Conservation (phyloP, 768 basidiomycete species). For the Boletus rubropictus region DNA sequence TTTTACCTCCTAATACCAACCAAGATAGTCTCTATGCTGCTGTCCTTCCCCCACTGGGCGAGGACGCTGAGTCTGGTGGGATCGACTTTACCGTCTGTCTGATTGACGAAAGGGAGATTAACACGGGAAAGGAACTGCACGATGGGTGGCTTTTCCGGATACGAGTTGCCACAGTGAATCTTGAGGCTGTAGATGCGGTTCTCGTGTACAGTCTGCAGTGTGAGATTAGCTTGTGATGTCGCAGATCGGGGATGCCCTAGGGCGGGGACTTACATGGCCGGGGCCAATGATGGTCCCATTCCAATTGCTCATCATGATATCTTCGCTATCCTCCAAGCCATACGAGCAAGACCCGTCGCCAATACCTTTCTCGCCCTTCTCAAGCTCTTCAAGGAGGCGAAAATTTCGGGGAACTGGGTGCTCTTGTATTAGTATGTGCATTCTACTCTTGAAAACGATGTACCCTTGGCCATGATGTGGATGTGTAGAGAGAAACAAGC, state of each 20-base stretch:
- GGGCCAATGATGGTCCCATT: constrained; percentile 99
- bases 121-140: constrained; percentile 86
- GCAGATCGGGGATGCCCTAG: constrained; percentile 3
- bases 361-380: constrained; percentile 99
- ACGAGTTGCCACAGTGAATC: constrained; percentile 72
- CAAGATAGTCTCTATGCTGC: constrained; percentile 81
- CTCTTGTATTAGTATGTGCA: not conserved
- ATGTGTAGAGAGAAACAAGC: constrained; percentile 8
- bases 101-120: constrained; percentile 88
- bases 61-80: constrained; percentile 65
- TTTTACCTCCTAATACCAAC: constrained; percentile 88
- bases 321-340: constrained; percentile 90
- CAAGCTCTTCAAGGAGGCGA: constrained; percentile 93
- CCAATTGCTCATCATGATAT: constrained; percentile 97
- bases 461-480: constrained; percentile 50
- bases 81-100: constrained; percentile 73
- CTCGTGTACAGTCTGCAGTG: constrained; percentile 84
- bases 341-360: constrained; percentile 98
- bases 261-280: constrained; percentile 70
- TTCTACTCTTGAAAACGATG: constrained; percentile 6
- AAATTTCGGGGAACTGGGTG: constrained; percentile 89
- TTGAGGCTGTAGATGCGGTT: constrained; percentile 96
- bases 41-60: constrained; percentile 64
- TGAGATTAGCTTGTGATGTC: constrained; percentile 15
- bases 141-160: constrained; percentile 73